phyloP scores from a whole-genome alignment of 2,329 filamentous ascomycete genomes.

The Zarea fungicola region DNA sequence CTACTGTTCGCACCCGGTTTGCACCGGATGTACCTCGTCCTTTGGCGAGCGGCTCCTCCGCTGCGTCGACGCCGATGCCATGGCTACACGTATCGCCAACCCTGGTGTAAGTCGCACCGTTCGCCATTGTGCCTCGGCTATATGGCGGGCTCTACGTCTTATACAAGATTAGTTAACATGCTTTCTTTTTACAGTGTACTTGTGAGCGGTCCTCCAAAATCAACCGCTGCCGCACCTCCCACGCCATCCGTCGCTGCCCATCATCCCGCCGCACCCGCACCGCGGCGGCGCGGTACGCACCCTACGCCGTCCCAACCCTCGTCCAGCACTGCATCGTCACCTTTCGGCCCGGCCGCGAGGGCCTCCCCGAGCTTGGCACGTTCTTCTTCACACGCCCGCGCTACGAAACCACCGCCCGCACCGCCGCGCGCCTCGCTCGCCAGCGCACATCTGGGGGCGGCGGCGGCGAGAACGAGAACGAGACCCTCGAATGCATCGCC shows the following conservation, averaged over 20 bases:
- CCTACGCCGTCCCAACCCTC: neutral
- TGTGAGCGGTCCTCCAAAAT: neutral
- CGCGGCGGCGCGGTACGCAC: neutral
- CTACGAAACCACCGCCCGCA: neutral
- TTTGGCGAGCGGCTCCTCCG: neutral
- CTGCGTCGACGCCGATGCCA: neutral
- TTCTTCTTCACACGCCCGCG: neutral
- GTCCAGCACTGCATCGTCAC: conserved; percentile 11
- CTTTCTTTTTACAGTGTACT: neutral
- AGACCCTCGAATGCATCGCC: conserved; percentile 7
- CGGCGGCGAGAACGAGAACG: neutral
- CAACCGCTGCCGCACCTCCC: neutral
- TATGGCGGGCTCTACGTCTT: too few species aligned
- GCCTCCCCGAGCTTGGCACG: conserved; percentile 4
- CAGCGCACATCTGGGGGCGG: neutral
- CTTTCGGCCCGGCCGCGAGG: conserved; percentile 4
- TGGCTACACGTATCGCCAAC: neutral
- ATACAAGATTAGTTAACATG: too few species aligned
- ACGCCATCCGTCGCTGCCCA: conserved; percentile 9
- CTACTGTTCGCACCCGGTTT: conserved; percentile 4
- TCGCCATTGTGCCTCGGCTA: neutral
- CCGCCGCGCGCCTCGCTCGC: neutral
- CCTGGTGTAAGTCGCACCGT: conserved; percentile 4
- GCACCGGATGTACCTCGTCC: neutral
- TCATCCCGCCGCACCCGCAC: neutral